A percentile compares a stretch with the other conserved stretches of the same genome.
Conservation (phyloP, 2,329 filamentous ascomycete species). For the Byssothecium circinans region DNA sequence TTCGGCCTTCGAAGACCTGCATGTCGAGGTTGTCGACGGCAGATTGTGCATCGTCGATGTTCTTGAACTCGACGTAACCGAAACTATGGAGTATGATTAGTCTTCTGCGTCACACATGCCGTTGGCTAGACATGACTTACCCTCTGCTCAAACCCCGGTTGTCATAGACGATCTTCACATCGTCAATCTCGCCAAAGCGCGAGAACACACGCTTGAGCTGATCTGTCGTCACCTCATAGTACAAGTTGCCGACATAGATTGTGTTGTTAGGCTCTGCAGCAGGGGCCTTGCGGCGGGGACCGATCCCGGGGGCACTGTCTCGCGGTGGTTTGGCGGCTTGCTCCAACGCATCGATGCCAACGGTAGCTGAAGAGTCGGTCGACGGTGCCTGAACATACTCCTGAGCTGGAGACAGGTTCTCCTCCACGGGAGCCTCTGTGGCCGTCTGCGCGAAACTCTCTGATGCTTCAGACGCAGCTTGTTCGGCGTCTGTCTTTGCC, state of each 20-base stretch:
- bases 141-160: conserved; percentile 68
- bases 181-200: conserved; percentile 59
- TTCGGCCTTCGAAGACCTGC: conserved; percentile 64
- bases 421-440: conserved; percentile 38
- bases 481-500: conserved; percentile 34
- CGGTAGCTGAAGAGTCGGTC: conserved; percentile 31
- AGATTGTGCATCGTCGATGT: conserved; percentile 54
- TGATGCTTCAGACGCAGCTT: neutral
- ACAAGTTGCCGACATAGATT: conserved; percentile 70
- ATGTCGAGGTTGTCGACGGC: conserved; percentile 63
- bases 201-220: conserved; percentile 63
- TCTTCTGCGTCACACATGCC: neutral
- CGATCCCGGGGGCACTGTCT: neutral
- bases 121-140: conserved; percentile 49
- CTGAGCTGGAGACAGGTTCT: conserved; percentile 33
- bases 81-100: conserved; percentile 53
- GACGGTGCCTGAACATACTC: conserved; percentile 25
- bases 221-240: conserved; percentile 66
- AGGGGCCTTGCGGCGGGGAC: neutral
- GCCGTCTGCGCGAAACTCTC: conserved; percentile 36
- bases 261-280: conserved; percentile 37
- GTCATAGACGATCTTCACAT: conserved; percentile 61
- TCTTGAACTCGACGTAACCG: conserved; percentile 65
- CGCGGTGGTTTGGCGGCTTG: conserved; percentile 6
- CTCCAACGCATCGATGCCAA: conserved; percentile 28